Conservation (phyloP, 2,329 filamentous ascomycete species). For the Thielaviopsis ethacetica region DNA sequence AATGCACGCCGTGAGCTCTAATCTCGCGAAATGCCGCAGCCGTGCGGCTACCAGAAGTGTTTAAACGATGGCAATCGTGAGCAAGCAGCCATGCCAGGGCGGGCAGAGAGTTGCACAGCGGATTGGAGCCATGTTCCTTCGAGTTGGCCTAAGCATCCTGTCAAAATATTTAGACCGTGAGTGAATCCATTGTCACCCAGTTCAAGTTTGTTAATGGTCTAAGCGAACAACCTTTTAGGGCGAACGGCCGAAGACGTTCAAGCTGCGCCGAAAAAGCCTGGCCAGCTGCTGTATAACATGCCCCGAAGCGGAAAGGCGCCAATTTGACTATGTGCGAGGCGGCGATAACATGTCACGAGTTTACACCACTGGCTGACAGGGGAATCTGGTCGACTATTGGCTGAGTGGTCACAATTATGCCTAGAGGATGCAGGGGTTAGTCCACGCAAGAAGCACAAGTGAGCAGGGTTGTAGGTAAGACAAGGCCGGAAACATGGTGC, state of each 20-base stretch:
- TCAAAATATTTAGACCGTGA: not conserved
- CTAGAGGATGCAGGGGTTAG: not conserved
- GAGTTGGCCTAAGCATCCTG: not conserved
- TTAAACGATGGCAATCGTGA: not conserved
- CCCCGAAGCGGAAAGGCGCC: not conserved
- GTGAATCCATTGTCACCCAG: no score
- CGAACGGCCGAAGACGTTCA: not conserved
- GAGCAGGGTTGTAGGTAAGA: not conserved
- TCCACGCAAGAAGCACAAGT: not conserved
- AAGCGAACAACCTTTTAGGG: not conserved
- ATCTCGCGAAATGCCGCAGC: not conserved
- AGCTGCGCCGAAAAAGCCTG: not conserved
- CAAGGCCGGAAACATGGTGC: not conserved
- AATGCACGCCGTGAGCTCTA: not conserved
- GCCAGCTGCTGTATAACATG: not conserved
- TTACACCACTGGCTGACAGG: not conserved
- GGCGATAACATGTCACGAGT: not conserved
- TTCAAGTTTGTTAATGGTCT: not conserved
- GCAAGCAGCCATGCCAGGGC: not conserved
- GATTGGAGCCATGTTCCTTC: not conserved
- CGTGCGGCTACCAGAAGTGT: not conserved
- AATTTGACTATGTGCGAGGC: not conserved
- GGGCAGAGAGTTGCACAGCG: not conserved
- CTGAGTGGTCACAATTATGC: not conserved
- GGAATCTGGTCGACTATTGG: not conserved